phyloP scores from a whole-genome alignment of 345 rosid genomes.

The Corchorus capsularis region DNA sequence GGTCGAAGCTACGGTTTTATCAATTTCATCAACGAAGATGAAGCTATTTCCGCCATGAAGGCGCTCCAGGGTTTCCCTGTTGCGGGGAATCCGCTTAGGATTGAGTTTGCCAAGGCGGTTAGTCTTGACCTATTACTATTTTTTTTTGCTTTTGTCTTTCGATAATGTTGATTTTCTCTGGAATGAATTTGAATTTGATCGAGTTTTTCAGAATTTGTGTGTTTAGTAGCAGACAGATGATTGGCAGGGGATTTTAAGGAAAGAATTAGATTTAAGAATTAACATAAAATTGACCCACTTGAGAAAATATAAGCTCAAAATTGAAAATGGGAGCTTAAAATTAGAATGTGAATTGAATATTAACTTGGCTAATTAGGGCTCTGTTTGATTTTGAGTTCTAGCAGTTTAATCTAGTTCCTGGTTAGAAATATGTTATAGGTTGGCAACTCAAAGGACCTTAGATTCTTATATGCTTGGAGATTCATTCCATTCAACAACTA shows the following conservation, averaged over 20 bases:
- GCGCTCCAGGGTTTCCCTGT: conserved; percentile 77
- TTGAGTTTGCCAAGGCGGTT: conserved; percentile 99
- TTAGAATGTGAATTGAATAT: not conserved
- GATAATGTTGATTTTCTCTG: conserved; percentile 12
- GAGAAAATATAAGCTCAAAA: not conserved
- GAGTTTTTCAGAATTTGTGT: conserved; percentile 1
- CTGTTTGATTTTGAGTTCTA: not conserved
- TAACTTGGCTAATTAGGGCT: conserved; percentile 5
- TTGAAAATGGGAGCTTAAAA: not conserved
- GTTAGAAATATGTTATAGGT: conserved; percentile 3
- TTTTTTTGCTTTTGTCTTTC: conserved; percentile 15
- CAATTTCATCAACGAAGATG: conserved; percentile 65
- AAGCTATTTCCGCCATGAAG: conserved; percentile 70
- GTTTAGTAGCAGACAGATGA: not conserved
- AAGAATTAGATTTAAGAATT: not conserved
- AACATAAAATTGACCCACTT: not conserved
- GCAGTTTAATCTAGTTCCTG: not conserved
- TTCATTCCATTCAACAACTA: conserved; percentile 1
- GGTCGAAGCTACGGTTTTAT: conserved; percentile 85
- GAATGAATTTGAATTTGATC: conserved; percentile 15
- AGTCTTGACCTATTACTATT: conserved; percentile 51
- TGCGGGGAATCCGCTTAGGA: conserved; percentile 79
- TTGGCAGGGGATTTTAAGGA: not conserved
- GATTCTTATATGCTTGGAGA: not conserved
- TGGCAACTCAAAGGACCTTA: not conserved